phyloP scores from a whole-genome alignment of 2,329 filamentous ascomycete species.

The Curvularia spicifera region DNA sequence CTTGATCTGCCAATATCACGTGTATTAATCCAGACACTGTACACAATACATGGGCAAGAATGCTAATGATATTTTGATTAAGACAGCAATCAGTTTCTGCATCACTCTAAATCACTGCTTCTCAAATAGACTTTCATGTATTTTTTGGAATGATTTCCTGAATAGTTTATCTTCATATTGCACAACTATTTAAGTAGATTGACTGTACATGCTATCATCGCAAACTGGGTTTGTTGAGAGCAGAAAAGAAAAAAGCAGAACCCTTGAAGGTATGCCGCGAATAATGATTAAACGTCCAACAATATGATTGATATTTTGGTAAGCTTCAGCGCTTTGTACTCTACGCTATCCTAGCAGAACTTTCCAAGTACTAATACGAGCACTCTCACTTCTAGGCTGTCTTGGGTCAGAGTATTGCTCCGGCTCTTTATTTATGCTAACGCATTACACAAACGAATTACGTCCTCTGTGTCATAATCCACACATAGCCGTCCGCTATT shows the following conservation, averaged over 20 bases:
- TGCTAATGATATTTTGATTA: not conserved
- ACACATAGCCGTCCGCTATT: not conserved
- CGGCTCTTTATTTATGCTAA: too few relatives aligned
- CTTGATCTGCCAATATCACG: not conserved
- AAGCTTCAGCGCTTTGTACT: not conserved
- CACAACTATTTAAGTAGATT: not conserved
- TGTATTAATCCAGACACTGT: not conserved
- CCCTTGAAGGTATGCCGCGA: too few relatives aligned
- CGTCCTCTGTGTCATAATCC: too few relatives aligned
- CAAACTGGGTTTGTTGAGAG: not conserved
- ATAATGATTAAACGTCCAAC: too few relatives aligned
- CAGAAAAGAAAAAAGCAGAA: not conserved
- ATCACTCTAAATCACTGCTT: not conserved
- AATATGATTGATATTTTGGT: too few relatives aligned
- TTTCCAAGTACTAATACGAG: not conserved
- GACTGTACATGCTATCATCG: not conserved
- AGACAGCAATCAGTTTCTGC: too few relatives aligned
- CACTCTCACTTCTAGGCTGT: too few relatives aligned
- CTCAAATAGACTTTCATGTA: not conserved
- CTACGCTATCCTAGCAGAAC: not conserved
- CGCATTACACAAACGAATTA: too few relatives aligned
- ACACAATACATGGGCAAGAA: not conserved
- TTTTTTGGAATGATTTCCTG: not conserved
- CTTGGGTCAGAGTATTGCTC: too few relatives aligned
- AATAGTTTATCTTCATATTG: not conserved